Conservation (phyloP, 1,284 basidiomycete species). For the Ganoderma sinense region DNA sequence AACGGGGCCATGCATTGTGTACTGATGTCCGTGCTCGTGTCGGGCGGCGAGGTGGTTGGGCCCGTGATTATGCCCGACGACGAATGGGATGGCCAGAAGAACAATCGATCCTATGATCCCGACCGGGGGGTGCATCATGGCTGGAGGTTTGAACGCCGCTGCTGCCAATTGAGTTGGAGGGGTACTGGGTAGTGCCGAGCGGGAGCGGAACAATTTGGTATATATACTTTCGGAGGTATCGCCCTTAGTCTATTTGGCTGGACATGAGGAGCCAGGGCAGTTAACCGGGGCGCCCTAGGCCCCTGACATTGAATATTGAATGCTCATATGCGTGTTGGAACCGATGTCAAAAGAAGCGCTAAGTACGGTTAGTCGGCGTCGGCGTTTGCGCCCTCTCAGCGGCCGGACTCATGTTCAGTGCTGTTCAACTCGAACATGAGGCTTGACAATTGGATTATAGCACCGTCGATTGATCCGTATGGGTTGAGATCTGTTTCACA, state of each 20-base stretch:
- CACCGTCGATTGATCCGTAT: background rate
- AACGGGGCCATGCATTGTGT: background rate
- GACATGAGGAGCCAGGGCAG: background rate
- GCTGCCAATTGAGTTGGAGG: background rate
- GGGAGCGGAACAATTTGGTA: background rate
- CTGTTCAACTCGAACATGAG: background rate
- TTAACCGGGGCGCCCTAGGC: background rate
- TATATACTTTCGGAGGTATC: background rate
- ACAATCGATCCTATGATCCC: background rate
- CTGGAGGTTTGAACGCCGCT: background rate
- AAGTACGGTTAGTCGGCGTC: background rate
- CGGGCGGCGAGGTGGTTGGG: background rate
- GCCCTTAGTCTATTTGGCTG: background rate
- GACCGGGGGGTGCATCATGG: background rate
- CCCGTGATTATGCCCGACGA: background rate
- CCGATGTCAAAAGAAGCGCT: background rate
- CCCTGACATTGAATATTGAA: background rate
- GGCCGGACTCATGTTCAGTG: background rate
- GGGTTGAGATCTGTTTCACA: background rate
- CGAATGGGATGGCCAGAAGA: background rate
- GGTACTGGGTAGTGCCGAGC: background rate
- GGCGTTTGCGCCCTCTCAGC: background rate
- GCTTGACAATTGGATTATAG: background rate
- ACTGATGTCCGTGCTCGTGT: background rate
- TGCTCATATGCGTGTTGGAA: background rate